Conservation (phyloP, 1,284 basidiomycete species). For the Pulchroboletus neoregius region DNA sequence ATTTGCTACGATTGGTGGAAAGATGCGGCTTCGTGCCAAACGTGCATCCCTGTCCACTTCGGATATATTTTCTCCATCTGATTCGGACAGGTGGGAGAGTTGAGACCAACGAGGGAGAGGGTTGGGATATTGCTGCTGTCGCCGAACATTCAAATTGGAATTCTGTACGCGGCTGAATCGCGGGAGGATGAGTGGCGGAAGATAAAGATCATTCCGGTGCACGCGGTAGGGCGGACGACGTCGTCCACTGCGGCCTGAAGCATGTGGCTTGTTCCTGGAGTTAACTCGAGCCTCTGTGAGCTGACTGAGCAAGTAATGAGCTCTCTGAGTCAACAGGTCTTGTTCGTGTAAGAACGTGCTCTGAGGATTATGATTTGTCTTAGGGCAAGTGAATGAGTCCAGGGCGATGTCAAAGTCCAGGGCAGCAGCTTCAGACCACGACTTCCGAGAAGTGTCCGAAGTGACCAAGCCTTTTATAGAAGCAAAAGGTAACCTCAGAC, state of each 20-base stretch:
- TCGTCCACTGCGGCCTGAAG: conserved; percentile 2
- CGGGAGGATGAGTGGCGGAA: conserved; percentile 52
- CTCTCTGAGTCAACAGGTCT: conserved; percentile 65
- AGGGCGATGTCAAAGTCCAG: conserved; percentile 53
- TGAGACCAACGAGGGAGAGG: conserved; percentile 25
- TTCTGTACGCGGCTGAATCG: conserved; percentile 15
- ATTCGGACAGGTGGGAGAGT: conserved; percentile 49
- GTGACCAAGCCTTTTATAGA: conserved; percentile 46
- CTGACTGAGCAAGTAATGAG: conserved; percentile 51
- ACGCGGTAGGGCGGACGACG: conserved; percentile 23
- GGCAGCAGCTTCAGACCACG: conserved; percentile 70
- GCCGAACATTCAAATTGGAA: conserved; percentile 2
- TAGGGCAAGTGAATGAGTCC: conserved; percentile 64
- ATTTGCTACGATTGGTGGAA: conserved; percentile 33
- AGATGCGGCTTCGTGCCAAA: conserved; percentile 56
- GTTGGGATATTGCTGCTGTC: conserved; percentile 6
- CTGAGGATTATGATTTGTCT: conserved; percentile 59
- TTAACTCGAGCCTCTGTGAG: conserved; percentile 21
- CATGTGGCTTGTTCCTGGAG: not conserved
- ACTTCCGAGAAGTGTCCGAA: conserved; percentile 36
- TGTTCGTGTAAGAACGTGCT: conserved; percentile 66
- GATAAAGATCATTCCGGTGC: conserved; percentile 50
- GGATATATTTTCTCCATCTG: conserved; percentile 58
- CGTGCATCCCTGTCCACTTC: conserved; percentile 65
- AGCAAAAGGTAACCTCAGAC: conserved; percentile 50